These are phyloP conservation scores for Macadamia tetraphylla DNA, from an alignment of 164 flowering plant genomes.

Conservation along the genomic window DNA sequence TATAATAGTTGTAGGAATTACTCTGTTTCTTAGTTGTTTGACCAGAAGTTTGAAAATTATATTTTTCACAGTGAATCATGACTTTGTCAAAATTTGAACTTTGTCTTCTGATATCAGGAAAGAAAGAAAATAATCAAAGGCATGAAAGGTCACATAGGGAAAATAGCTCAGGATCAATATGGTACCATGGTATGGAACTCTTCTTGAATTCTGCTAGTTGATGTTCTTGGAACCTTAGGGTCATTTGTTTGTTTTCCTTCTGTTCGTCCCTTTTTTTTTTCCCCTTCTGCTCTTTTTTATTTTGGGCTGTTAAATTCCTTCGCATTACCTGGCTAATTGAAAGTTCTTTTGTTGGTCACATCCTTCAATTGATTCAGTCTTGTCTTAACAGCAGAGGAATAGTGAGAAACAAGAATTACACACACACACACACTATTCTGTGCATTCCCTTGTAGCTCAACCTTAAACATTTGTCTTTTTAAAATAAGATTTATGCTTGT, in stretches of 20 bases:
- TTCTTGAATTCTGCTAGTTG: neutral
- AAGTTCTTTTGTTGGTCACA: too few relatives aligned
- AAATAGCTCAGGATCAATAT: slow-evolving; percentile 67
- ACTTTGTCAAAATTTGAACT: neutral
- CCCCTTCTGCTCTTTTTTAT: neutral
- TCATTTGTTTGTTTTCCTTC: neutral
- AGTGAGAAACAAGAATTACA: too few relatives aligned
- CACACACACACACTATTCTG: neutral
- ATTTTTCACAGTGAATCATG: neutral
- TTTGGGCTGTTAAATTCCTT: neutral
- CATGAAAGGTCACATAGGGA: slow-evolving; percentile 67
- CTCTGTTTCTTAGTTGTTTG: neutral
- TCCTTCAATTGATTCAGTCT: too few relatives aligned
- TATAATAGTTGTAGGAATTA: neutral
- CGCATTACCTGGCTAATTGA: neutral
- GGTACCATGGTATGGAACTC: slow-evolving; percentile 60
- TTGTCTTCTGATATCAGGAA: slow-evolving; percentile 41
- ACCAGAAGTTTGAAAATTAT: neutral
- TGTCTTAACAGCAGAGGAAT: too few relatives aligned
- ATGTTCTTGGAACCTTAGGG: neutral
- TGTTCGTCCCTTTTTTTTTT: neutral
- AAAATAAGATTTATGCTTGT: too few relatives aligned
- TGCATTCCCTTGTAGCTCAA: too few relatives aligned
- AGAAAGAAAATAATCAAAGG: slow-evolving; percentile 90
- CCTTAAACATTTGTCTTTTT: neutral